Conservation (phyloP, 106 monocot species). For the Amphibolis antarctica region DNA sequence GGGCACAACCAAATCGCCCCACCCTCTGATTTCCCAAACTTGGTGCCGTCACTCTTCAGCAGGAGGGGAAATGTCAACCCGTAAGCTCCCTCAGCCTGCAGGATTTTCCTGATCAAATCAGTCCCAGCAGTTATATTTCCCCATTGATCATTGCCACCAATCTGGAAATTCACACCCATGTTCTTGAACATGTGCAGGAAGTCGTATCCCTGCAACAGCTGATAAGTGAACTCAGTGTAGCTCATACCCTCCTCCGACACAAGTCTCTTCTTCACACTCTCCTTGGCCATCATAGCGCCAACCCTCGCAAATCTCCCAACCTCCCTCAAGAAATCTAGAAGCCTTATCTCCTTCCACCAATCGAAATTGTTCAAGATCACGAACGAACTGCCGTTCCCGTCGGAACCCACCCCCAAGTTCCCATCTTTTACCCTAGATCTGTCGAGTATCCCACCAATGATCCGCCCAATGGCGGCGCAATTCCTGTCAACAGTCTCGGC, state of each 20-base stretch:
- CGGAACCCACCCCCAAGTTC: neutral
- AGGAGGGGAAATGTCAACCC: constrained; percentile 89
- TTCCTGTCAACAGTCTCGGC: constrained; percentile 43
- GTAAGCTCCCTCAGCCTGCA: constrained; percentile 74
- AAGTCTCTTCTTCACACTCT: constrained; percentile 80
- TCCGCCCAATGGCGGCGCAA: constrained; percentile 24
- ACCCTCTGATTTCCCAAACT: constrained; percentile 83
- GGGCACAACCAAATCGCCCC: constrained; percentile 81
- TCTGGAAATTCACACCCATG: constrained; percentile 84
- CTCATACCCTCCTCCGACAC: constrained; percentile 86
- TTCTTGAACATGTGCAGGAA: constrained; percentile 77
- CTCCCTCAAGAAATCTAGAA: constrained; percentile 67
- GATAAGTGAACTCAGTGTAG: constrained; percentile 93
- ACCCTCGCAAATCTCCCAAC: constrained; percentile 79
- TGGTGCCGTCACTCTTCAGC: constrained; percentile 85
- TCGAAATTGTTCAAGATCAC: constrained; percentile 61
- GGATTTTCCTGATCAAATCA: constrained; percentile 73
- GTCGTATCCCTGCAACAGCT: constrained; percentile 88
- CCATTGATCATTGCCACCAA: constrained; percentile 97
- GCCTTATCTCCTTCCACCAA: constrained; percentile 72
- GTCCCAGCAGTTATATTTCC: constrained; percentile 94
- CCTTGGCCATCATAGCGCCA: constrained; percentile 85
- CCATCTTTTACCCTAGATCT: constrained; percentile 6
- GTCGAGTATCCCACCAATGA: constrained; percentile 34
- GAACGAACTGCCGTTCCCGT: constrained; percentile 9